Conservation (phyloP, 176 grass and related monocot genomes). For the Bothriochloa decipiens region DNA sequence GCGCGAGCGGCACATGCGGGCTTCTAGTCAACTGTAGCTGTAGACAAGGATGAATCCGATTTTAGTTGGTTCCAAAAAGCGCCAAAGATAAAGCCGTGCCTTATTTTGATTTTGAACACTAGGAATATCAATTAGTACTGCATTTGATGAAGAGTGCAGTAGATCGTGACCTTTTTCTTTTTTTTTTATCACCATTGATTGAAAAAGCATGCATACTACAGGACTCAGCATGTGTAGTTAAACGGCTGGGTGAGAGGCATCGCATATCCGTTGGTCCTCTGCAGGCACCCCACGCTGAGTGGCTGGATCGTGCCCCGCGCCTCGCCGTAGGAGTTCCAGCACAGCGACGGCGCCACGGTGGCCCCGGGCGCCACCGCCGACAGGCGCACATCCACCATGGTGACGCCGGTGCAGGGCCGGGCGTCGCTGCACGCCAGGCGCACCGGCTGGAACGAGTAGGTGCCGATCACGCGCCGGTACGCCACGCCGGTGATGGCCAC, state of each 20-base stretch:
- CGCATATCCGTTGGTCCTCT: constrained; percentile 51
- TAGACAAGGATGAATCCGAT: no score
- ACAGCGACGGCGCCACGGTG: constrained; percentile 42
- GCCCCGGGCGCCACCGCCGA: constrained; percentile 11
- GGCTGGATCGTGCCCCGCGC: constrained; percentile 41
- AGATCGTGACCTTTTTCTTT: not conserved
- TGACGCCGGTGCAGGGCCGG: constrained; percentile 61
- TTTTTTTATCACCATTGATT: not conserved
- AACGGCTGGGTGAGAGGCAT: constrained; percentile 52
- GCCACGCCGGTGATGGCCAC: constrained; percentile 57
- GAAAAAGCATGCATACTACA: not conserved
- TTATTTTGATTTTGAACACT: no score
- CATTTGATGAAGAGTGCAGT: no score
- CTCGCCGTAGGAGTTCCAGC: constrained; percentile 72
- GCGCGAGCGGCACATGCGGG: no score
- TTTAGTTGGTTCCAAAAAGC: no score
- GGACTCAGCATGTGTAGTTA: constrained; percentile 59
- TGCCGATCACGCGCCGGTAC: constrained; percentile 59
- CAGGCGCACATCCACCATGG: constrained; percentile 52
- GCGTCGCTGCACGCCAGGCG: constrained; percentile 77
- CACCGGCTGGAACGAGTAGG: constrained; percentile 62
- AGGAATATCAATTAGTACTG: no score
- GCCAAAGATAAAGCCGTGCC: no score
- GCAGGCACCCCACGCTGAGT: constrained; percentile 47
- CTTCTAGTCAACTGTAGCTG: no score